Conservation (phyloP, 129 eudicot genomes). For the Lonicera japonica region DNA sequence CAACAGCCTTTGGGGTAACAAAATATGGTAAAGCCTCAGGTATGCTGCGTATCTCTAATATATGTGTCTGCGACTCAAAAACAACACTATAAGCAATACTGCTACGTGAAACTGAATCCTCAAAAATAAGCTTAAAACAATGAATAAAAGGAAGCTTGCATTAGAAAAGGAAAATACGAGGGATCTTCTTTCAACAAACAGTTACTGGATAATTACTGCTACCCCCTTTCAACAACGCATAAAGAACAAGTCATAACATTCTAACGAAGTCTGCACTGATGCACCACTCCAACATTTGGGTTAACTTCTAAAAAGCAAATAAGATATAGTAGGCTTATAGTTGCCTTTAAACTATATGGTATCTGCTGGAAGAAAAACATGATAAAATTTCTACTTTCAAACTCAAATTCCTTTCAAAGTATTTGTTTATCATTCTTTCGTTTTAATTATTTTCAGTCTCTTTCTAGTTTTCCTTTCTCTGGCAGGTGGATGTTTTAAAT, state of each 20-base stretch:
- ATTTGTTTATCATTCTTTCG: background rate
- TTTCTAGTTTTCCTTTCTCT: background rate
- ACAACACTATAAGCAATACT: background rate
- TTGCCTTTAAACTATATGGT: background rate
- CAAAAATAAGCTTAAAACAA: background rate
- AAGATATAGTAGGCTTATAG: background rate
- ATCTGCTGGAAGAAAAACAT: background rate
- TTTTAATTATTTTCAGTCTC: background rate
- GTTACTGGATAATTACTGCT: too few relatives aligned
- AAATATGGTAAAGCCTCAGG: slow-evolving; percentile 93
- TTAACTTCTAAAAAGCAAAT: too few relatives aligned
- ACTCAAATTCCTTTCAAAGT: background rate
- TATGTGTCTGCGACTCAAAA: slow-evolving; percentile 61
- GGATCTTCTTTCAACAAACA: too few relatives aligned
- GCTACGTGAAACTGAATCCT: background rate
- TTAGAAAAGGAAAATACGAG: background rate
- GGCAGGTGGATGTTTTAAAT: background rate
- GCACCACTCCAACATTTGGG: background rate
- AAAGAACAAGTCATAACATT: too few relatives aligned
- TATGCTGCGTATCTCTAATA: slow-evolving; percentile 87
- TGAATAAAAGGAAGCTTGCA: background rate
- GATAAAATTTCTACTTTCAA: background rate
- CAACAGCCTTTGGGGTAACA: slow-evolving; percentile 93
- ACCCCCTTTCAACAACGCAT: too few relatives aligned
- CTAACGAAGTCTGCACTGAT: background rate